Base-by-base conservation (phyloP, 257 asterid species). In the Anisodus acutangulus region DNA sequence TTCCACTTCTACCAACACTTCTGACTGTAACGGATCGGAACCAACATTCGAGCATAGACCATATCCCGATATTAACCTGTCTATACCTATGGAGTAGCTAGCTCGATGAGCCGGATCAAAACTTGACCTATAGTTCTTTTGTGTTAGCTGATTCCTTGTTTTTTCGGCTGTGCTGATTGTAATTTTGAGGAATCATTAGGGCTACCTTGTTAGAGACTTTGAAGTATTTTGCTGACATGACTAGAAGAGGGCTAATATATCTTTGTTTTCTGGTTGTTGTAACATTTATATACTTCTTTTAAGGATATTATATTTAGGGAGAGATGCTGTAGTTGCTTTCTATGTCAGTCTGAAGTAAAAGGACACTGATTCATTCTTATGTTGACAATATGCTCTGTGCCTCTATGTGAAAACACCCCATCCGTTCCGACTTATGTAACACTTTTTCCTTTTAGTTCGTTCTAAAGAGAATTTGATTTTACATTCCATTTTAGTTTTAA, bases 31-130 rank as follows among this genome's bases (percentile, higher is more conserved):
- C 1, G 92, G 90, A 47, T 85, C 92, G 0, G 92, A 85, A 58
- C 93, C 90, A 3, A 82, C 86, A n/a, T 86, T 85, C 0, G 88
- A 91, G 79, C 94, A 87, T 88, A 89, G 92, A 85, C 88, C 91
- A 17, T 91, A 92, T 80, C 98, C 98, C 1, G 98, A 95, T 83
- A 93, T 95, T 82, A 92, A 95, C 84, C 79, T 93, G 51, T 91
- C 95, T 4, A 86, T 91, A 19, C 81, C 92, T 13, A 19, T 91
- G 51, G 97, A 93, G 76, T 92, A 93, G 76, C 90, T 4, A 47
- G 62, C 39, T 49, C 74, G 74, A 13, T 3, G 49, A 19, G 47
- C 51, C 45, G 45, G 17, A 47, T 22, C 43, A 51, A 68, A 51
- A 76, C 45, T 49, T 26, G 81, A 76, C 60, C 2, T 6, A 22